phyloP scores from a whole-genome alignment of 2,329 filamentous ascomycete genomes.

The Alternaria atra region DNA sequence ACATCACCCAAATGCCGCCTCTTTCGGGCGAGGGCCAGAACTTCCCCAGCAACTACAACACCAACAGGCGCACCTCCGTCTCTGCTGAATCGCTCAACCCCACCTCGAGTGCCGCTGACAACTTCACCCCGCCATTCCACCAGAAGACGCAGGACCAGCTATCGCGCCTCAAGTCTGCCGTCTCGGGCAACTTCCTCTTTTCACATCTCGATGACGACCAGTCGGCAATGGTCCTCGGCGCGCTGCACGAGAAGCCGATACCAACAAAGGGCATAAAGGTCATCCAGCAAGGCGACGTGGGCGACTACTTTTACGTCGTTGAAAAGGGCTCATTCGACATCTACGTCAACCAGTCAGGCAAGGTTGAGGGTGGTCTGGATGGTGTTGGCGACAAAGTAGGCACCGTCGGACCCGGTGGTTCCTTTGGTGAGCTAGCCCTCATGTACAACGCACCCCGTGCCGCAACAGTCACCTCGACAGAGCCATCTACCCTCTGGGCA shows the following conservation, averaged over 20 bases:
- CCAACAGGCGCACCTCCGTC: slow-evolving; percentile 91
- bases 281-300: slow-evolving; percentile 93
- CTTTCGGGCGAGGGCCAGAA: slow-evolving; percentile 67
- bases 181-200: slow-evolving; percentile 92
- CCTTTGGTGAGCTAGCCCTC: slow-evolving; percentile 93
- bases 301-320: slow-evolving; percentile 97
- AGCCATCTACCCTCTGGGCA: slow-evolving; percentile 88
- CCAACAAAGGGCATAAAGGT: slow-evolving; percentile 91
- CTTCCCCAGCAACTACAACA: slow-evolving; percentile 92
- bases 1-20: slow-evolving; percentile 53
- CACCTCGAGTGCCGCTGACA: slow-evolving; percentile 80
- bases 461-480: slow-evolving; percentile 87
- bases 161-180: slow-evolving; percentile 78
- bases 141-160: slow-evolving; percentile 85
- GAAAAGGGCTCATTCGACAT: slow-evolving; percentile 91
- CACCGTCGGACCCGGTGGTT: slow-evolving; percentile 84
- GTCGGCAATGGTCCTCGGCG: slow-evolving; percentile 83
- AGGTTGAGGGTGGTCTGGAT: slow-evolving; percentile 79
- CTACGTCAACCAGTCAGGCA: slow-evolving; percentile 81
- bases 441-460: slow-evolving; percentile 99
- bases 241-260: slow-evolving; percentile 92
- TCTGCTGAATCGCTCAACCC: slow-evolving; percentile 97
- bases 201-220: slow-evolving; percentile 95
- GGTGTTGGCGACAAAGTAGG: slow-evolving; percentile 86
- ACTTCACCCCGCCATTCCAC: slow-evolving; percentile 88